Conservation (phyloP, 352 stramenopile genomes). For the Phytophthora kernoviae region DNA sequence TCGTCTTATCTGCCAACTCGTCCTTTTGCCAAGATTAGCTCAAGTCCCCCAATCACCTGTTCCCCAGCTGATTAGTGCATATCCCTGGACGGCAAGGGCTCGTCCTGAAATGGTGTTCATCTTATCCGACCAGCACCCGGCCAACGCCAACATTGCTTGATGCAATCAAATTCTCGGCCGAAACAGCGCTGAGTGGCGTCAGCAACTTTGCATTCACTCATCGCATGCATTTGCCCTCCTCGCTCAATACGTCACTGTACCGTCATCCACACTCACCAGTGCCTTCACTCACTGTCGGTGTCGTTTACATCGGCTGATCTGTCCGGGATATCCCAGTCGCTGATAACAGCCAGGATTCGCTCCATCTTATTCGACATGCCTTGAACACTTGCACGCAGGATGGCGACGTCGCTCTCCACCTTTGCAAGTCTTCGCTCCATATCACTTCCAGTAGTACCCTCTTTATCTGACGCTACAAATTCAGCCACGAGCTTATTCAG, state of each 20-base stretch:
- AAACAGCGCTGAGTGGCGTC: too few species aligned
- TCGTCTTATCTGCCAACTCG: not conserved
- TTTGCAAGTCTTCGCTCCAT: conserved; percentile 7
- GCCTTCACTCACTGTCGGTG: conserved; percentile 1
- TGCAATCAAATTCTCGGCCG: too few species aligned
- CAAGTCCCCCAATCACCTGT: too few species aligned
- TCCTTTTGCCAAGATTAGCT: not conserved
- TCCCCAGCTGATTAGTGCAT: too few species aligned
- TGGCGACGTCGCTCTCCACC: conserved; percentile 8
- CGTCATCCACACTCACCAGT: too few species aligned
- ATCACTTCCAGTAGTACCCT: not conserved
- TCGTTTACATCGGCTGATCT: not conserved
- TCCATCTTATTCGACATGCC: conserved; percentile 14
- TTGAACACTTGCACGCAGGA: conserved; percentile 6
- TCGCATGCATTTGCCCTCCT: too few species aligned
- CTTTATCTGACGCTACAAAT: conserved; percentile 6
- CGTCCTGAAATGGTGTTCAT: too few species aligned
- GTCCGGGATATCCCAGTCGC: not conserved
- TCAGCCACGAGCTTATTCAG: conserved; percentile 14
- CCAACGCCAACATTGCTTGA: too few species aligned
- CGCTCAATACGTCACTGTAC: not conserved
- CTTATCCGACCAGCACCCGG: too few species aligned
- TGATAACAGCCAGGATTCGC: conserved; percentile 2
- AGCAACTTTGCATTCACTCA: too few species aligned
- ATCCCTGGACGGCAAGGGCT: too few species aligned